Conservation (phyloP, 2,329 filamentous ascomycete species). For the Fusarium miscanthi region DNA sequence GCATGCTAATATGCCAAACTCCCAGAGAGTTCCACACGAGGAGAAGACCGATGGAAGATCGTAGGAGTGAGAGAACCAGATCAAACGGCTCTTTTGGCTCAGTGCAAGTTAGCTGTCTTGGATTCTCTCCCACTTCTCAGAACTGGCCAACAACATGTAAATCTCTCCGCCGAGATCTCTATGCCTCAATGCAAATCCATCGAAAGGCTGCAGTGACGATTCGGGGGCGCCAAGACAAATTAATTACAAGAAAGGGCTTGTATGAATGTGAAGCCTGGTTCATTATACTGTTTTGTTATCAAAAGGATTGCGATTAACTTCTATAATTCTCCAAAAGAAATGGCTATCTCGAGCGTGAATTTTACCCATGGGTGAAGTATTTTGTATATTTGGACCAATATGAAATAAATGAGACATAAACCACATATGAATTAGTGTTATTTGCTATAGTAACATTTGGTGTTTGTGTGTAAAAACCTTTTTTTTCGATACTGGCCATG, state of each 20-base stretch:
- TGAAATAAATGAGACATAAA: background rate
- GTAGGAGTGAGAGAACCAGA: too few relatives aligned
- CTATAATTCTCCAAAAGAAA: background rate
- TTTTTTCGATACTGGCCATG: background rate
- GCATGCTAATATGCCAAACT: background rate
- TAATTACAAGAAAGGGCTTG: accelerated
- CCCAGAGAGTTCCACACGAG: background rate
- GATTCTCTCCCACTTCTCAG: background rate
- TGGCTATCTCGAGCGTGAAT: background rate
- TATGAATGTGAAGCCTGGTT: too few relatives aligned
- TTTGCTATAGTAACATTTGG: too few relatives aligned
- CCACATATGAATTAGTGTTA: background rate
- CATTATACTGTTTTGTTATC: background rate
- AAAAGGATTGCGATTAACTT: background rate
- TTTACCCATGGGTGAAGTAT: background rate
- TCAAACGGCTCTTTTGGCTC: accelerated
- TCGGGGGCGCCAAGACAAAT: too few relatives aligned
- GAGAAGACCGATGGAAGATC: background rate
- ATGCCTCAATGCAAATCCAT: background rate
- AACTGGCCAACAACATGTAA: background rate
- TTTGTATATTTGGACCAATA: background rate
- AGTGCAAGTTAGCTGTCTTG: background rate
- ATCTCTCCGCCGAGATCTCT: background rate
- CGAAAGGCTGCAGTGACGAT: background rate
- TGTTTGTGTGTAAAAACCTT: background rate